phyloP scores from a whole-genome alignment of 352 stramenopile species.

The Phytophthora megakarya region DNA sequence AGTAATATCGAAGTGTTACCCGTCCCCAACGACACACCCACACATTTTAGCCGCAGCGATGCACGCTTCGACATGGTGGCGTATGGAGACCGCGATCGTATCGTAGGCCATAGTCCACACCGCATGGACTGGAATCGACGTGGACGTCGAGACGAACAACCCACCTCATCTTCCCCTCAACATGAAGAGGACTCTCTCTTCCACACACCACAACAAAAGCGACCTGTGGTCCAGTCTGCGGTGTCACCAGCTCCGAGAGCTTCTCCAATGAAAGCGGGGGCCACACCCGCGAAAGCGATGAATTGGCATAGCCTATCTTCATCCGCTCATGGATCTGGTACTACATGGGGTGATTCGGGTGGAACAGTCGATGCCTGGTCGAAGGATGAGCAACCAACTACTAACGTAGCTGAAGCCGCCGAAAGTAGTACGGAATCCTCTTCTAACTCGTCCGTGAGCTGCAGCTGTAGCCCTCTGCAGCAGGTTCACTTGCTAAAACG shows the following conservation, averaged over 20 bases:
- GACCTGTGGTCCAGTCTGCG: slow-evolving; percentile 4
- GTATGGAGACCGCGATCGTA: slow-evolving; percentile 13
- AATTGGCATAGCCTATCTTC: slow-evolving; percentile 16
- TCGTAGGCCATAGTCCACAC: slow-evolving; percentile 25
- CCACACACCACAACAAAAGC: not conserved
- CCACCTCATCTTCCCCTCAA: not conserved
- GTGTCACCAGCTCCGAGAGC: not conserved
- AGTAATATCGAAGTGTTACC: slow-evolving; percentile 3
- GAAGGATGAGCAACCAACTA: slow-evolving; percentile 15
- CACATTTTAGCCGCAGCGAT: slow-evolving; percentile 40
- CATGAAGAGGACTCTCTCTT: slow-evolving; percentile 3
- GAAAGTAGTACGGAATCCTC: slow-evolving; percentile 24
- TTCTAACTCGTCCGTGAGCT: slow-evolving; percentile 20
- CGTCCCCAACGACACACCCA: slow-evolving; percentile 16
- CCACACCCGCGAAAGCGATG: not conserved
- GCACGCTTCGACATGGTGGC: slow-evolving; percentile 31
- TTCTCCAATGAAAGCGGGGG: slow-evolving; percentile 4
- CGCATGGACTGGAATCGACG: slow-evolving; percentile 22
- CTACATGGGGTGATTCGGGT: not conserved
- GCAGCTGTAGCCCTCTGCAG: slow-evolving; percentile 20
- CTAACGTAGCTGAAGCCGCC: slow-evolving; percentile 7
- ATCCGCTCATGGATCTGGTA: not conserved
- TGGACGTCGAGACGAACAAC: slow-evolving; percentile 5
- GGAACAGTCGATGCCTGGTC: not conserved
- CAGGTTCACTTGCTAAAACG: slow-evolving; percentile 65